Evolutionary conservation across 305 asterid genomes (phyloP).

Genomic region (Fraxinus velutina): DNA sequence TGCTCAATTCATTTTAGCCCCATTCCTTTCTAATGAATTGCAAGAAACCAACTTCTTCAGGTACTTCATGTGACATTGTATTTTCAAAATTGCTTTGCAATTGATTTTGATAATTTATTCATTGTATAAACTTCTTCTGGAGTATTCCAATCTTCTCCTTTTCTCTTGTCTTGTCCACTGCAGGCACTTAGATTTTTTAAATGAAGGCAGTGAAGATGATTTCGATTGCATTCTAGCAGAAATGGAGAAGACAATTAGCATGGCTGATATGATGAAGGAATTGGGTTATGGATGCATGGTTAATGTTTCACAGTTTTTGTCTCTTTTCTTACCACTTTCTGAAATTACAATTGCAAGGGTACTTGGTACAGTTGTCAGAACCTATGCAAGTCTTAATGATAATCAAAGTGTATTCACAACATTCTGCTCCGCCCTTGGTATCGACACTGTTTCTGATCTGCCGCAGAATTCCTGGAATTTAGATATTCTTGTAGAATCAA

Average conservation of each 20-base stretch:
- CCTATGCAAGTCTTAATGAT: conserved; percentile 68
- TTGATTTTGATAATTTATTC: background rate
- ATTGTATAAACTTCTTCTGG: background rate
- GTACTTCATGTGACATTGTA: conserved; percentile 30
- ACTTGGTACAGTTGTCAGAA: conserved; percentile 71
- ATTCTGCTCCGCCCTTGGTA: conserved; percentile 71
- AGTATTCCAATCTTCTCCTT: background rate
- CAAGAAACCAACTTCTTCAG: conserved; percentile 65
- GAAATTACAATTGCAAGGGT: conserved; percentile 74
- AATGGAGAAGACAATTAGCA: conserved; percentile 90
- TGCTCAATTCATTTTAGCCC: conserved; percentile 58
- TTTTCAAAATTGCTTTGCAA: background rate
- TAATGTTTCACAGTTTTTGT: conserved; percentile 58
- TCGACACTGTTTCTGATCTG: conserved; percentile 42
- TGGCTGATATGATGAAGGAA: conserved; percentile 86
- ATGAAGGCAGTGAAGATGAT: conserved; percentile 65
- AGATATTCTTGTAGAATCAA: conserved; percentile 77
- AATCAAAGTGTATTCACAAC: conserved; percentile 64
- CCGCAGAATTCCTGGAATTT: conserved; percentile 65
- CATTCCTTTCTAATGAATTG: conserved; percentile 66
- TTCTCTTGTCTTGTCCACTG: conserved; percentile 21
- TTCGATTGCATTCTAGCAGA: conserved; percentile 83
- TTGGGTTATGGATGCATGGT: conserved; percentile 91
- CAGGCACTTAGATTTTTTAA: conserved; percentile 58
- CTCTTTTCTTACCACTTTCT: conserved; percentile 71